phyloP scores from a whole-genome alignment of 1,139 yeast genomes.

The Petasospora rhodanensis region DNA sequence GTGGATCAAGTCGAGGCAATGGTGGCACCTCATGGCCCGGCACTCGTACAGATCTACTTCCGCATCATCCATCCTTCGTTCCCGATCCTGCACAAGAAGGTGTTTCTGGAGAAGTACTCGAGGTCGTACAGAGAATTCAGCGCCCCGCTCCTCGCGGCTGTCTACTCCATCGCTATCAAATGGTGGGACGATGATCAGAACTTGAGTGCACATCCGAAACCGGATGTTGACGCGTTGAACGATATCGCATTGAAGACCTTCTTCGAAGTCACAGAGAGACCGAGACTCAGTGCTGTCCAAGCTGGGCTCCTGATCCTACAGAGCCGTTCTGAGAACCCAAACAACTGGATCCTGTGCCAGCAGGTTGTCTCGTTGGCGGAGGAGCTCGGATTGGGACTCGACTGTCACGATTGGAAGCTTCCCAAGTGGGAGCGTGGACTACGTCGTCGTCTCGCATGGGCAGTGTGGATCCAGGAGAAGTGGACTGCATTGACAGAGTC shows the following conservation, averaged over 20 bases:
- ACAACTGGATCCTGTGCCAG: slow-evolving; percentile 80
- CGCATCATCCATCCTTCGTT: slow-evolving; percentile 74
- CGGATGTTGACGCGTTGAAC: slow-evolving; percentile 53
- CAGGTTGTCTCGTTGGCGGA: slow-evolving; percentile 84
- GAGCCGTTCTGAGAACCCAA: slow-evolving; percentile 47
- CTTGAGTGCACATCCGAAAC: slow-evolving; percentile 57
- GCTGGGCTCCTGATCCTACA: slow-evolving; percentile 69
- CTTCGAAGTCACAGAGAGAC: slow-evolving; percentile 61
- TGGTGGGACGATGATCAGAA: slow-evolving; percentile 85
- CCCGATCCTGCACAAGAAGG: slow-evolving; percentile 73
- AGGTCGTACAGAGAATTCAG: slow-evolving; percentile 74
- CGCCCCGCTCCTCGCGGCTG: slow-evolving; percentile 73
- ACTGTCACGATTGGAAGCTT: slow-evolving; percentile 81
- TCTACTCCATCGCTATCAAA: slow-evolving; percentile 68
- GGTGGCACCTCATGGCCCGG: slow-evolving; percentile 75
- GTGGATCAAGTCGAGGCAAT: slow-evolving; percentile 69
- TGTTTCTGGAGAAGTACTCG: slow-evolving; percentile 69
- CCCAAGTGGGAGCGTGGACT: slow-evolving; percentile 93
- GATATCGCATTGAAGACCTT: slow-evolving; percentile 53
- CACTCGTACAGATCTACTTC: slow-evolving; percentile 65
- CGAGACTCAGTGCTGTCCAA: slow-evolving; percentile 76
- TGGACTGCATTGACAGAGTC: slow-evolving; percentile 80
- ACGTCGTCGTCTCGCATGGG: slow-evolving; percentile 86
- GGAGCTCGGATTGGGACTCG: slow-evolving; percentile 79
- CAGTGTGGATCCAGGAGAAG: slow-evolving; percentile 83